Evolutionary conservation across 2,329 filamentous ascomycete species (phyloP).

Genomic region (Cytospora mali): DNA sequence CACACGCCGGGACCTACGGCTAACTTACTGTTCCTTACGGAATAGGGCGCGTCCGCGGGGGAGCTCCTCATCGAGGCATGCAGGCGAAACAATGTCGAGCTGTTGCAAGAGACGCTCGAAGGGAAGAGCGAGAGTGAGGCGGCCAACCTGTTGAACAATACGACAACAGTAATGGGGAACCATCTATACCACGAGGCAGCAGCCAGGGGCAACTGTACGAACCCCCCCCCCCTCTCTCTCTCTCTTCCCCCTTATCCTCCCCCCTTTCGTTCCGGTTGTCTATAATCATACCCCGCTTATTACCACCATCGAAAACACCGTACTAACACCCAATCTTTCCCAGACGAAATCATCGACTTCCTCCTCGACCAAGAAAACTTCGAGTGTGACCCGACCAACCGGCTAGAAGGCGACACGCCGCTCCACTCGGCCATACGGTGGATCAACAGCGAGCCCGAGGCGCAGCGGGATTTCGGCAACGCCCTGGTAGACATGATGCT

Average conservation of each 20-base stretch:
- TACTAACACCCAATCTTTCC: conserved; percentile 9
- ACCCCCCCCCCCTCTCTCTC: conserved; percentile 7
- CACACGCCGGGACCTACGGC: conserved; percentile 29
- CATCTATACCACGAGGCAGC: conserved; percentile 90
- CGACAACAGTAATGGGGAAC: conserved; percentile 84
- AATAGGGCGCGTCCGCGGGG: conserved; percentile 78
- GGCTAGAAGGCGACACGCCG: conserved; percentile 73
- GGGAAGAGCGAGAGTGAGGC: conserved; percentile 65
- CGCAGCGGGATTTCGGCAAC: conserved; percentile 65
- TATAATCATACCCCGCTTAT: too few species aligned
- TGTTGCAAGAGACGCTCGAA: conserved; percentile 75
- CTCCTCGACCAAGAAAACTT: conserved; percentile 83
- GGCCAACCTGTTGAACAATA: conserved; percentile 79
- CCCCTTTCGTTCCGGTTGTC: not conserved
- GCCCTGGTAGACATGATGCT: conserved; percentile 78
- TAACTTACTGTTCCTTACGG: conserved; percentile 4
- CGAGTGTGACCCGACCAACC: conserved; percentile 79
- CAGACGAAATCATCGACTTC: conserved; percentile 78
- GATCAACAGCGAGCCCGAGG: conserved; percentile 68
- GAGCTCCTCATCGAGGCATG: conserved; percentile 92
- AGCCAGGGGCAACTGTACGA: conserved; percentile 79
- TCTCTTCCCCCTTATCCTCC: not conserved
- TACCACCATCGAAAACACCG: not conserved
- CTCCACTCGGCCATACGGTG: conserved; percentile 78
- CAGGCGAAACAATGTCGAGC: conserved; percentile 86